A percentile compares a stretch with the other conserved stretches of the same genome.
phyloP scores from a whole-genome alignment of 2,329 filamentous ascomycete species.

The Phyllosticta citribraziliensis region DNA sequence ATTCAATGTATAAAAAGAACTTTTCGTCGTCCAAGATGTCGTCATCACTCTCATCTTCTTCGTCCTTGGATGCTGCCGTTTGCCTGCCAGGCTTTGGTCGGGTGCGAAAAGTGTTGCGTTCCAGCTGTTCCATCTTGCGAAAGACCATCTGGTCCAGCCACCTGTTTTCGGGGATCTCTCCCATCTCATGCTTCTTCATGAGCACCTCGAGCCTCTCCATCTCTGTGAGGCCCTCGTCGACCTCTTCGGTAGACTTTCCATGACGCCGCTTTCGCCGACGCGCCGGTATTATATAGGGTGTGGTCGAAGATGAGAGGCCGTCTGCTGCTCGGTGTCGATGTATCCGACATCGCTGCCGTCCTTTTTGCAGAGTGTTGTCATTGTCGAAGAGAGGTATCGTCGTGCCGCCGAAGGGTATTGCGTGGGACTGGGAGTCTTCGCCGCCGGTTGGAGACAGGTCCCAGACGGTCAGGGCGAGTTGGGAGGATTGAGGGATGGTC shows the following conservation, averaged over 20 bases:
- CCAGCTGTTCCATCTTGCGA: constrained; percentile 68
- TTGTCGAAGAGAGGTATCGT: constrained; percentile 87
- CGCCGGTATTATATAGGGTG: constrained; percentile 55
- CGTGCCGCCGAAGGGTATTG: constrained; percentile 87
- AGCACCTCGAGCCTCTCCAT: constrained; percentile 79
- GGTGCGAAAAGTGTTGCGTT: constrained; percentile 27
- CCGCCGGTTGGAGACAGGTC: constrained; percentile 76
- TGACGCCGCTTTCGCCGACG: constrained; percentile 43
- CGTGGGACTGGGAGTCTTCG: constrained; percentile 63
- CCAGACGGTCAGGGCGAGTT: constrained; percentile 90
- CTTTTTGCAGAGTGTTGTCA: constrained; percentile 84
- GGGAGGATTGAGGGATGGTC: constrained; percentile 68
- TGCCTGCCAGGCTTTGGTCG: constrained; percentile 14
- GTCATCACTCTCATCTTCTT: constrained; percentile 25
- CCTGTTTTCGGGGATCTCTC: constrained; percentile 82
- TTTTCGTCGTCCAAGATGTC: constrained; percentile 46
- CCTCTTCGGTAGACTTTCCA: constrained; percentile 37
- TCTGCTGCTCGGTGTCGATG: constrained; percentile 78
- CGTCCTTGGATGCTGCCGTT: constrained; percentile 28
- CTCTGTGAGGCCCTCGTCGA: constrained; percentile 67
- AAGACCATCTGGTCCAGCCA: constrained; percentile 97
- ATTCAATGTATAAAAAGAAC: constrained; percentile 80
- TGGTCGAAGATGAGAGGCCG: constrained; percentile 69
- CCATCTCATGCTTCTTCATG: constrained; percentile 98
- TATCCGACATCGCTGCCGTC: constrained; percentile 80